Percentiles rank a stretch among this genome's conserved stretches.
These are phyloP conservation scores for Hyphodiscus sp. DNA, from an alignment of 2,329 filamentous ascomycete species.

Conservation along the genomic window DNA sequence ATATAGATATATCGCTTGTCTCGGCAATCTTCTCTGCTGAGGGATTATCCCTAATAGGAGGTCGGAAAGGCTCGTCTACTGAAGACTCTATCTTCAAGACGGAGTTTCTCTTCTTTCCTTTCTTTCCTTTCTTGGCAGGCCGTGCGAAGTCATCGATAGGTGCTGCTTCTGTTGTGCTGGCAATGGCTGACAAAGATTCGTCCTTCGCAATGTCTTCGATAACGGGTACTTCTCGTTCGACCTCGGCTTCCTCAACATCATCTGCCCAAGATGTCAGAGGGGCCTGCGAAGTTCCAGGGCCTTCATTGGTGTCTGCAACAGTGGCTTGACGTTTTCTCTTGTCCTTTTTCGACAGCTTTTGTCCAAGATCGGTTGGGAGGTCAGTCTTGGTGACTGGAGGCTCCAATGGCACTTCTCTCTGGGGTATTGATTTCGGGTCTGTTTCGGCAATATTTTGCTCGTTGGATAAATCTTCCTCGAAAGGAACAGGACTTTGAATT, in stretches of 20 bases:
- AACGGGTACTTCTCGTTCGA: slow-evolving; percentile 23
- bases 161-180: slow-evolving; percentile 19
- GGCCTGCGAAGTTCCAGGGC: slow-evolving; percentile 2
- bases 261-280: slow-evolving; percentile 24
- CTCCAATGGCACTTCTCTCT: not conserved
- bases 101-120: slow-evolving; percentile 30
- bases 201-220: slow-evolving; percentile 27
- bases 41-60: slow-evolving; percentile 3
- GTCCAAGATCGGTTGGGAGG: slow-evolving; percentile 7
- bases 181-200: slow-evolving; percentile 26
- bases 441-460: not conserved
- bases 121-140: slow-evolving; percentile 35
- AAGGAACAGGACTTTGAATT: not conserved
- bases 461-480: not conserved
- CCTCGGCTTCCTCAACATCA: slow-evolving; percentile 26
- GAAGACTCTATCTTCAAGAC: not conserved
- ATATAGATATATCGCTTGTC: slow-evolving; percentile 14
- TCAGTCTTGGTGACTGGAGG: slow-evolving; percentile 2
- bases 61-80: slow-evolving; percentile 1
- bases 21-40: slow-evolving; percentile 16
- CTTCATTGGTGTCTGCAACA: slow-evolving; percentile 5
- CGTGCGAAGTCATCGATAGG: slow-evolving; percentile 23
- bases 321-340: slow-evolving; percentile 28
- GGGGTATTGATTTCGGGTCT: not conserved
- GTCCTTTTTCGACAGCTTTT: slow-evolving; percentile 25